Conservation (phyloP, 2,329 filamentous ascomycete species). For the Cyphellophora europaea region DNA sequence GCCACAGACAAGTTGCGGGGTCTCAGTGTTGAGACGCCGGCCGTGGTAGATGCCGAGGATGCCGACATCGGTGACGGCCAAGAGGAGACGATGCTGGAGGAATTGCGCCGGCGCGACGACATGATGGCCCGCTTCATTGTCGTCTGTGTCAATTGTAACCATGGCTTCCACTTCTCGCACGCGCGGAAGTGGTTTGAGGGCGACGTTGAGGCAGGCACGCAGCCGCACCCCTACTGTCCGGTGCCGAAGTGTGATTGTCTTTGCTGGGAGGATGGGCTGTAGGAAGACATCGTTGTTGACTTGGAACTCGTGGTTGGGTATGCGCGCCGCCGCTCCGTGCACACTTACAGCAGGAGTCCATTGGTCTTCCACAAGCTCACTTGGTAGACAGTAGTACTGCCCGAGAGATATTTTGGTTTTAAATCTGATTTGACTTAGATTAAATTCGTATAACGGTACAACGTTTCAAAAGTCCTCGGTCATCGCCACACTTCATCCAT, state of each 20-base stretch:
- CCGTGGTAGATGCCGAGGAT: constrained; percentile 1
- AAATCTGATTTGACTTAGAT: no score
- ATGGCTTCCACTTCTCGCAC: constrained; percentile 56
- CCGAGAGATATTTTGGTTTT: no score
- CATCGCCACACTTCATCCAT: no score
- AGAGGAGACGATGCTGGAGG: constrained; percentile 5
- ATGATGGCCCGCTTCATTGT: constrained; percentile 46
- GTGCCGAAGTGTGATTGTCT: constrained; percentile 47
- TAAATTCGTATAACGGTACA: no score
- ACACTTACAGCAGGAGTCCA: no score
- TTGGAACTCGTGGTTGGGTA: no score
- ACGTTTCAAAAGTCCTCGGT: no score
- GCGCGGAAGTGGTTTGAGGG: constrained; percentile 50
- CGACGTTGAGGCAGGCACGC: constrained; percentile 5
- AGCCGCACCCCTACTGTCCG: constrained; percentile 43
- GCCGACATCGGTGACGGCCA: constrained; percentile 3
- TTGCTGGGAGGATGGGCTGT: constrained; percentile 34
- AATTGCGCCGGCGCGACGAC: constrained; percentile 24
- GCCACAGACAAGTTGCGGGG: constrained; percentile 1
- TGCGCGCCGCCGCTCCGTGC: no score
- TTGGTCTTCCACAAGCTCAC: no score
- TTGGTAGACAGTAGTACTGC: no score
- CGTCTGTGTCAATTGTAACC: constrained; percentile 54
- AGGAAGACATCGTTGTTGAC: no score
- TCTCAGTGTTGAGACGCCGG: constrained; percentile 1